Percentiles rank a stretch among this genome's conserved stretches.
These are phyloP conservation scores for Xylaria grammica DNA, from an alignment of 495 filamentous ascomycete genomes.

Conservation along the genomic window DNA sequence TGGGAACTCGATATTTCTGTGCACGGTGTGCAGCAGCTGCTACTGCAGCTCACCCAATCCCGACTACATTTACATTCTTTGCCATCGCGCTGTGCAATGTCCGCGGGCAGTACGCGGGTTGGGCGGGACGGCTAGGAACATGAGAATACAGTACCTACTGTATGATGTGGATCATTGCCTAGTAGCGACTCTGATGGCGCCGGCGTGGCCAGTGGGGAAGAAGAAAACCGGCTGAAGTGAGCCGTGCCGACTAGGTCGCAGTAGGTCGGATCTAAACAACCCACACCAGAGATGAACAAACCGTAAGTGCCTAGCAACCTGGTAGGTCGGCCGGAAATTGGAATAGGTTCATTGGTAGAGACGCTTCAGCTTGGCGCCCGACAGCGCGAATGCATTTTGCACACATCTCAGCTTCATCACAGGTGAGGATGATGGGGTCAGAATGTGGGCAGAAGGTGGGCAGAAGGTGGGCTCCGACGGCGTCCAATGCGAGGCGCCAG, in stretches of 20 bases:
- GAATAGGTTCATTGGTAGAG: constrained; percentile 7
- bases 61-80: not conserved
- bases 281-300: constrained; percentile 17
- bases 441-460: no score
- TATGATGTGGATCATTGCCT: constrained; percentile 12
- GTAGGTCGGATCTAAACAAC: constrained; percentile 2
- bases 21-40: constrained; percentile 18
- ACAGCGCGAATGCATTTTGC: constrained; percentile 7
- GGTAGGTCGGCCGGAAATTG: constrained; percentile 7
- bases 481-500: constrained; percentile 18
- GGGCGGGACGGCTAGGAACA: constrained; percentile 22
- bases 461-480: constrained; percentile 10
- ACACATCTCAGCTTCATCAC: constrained; percentile 16
- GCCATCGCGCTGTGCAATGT: not conserved
- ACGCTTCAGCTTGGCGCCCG: constrained; percentile 14
- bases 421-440: no score
- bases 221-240: not conserved
- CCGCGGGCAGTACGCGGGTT: not conserved
- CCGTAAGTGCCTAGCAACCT: not conserved
- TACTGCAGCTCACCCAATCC: not conserved
- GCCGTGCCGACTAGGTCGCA: constrained; percentile 3
- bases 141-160: constrained; percentile 3
- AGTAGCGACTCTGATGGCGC: constrained; percentile 6
- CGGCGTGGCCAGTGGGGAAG: constrained; percentile 13
- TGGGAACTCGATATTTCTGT: constrained; percentile 12